Conservation (phyloP, 164 flowering plant species). For the Tetracentron sinense region DNA sequence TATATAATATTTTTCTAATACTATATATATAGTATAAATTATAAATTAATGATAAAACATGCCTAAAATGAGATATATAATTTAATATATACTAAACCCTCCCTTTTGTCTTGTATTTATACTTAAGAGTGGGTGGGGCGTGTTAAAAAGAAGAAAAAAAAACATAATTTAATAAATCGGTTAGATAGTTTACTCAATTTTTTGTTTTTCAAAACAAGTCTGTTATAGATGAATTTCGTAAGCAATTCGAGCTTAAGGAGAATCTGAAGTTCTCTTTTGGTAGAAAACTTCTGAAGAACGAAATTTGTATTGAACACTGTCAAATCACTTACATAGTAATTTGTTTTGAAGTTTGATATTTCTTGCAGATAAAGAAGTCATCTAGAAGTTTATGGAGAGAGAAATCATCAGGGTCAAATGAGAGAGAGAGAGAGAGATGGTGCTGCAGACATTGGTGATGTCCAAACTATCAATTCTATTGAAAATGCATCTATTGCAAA, state of each 20-base stretch:
- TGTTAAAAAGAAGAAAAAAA: too few species aligned
- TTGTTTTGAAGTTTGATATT: constrained; percentile 3
- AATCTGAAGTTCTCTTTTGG: constrained; percentile 60
- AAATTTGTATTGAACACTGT: neutral
- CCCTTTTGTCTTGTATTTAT: too few species aligned
- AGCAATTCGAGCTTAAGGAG: constrained; percentile 66
- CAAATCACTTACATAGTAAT: too few species aligned
- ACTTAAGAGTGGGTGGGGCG: too few species aligned
- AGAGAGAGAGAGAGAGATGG: constrained; percentile 34
- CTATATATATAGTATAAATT: too few species aligned
- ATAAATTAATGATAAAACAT: too few species aligned
- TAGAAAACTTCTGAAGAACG: too few species aligned
- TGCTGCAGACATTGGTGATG: constrained; percentile 17
- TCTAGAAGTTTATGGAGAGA: constrained; percentile 43
- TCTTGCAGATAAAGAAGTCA: constrained; percentile 74
- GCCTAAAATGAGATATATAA: too few species aligned
- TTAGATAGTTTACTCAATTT: too few species aligned
- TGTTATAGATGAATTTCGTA: constrained; percentile 49
- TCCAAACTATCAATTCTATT: constrained; percentile 18
- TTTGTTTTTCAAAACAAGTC: constrained; percentile 47
- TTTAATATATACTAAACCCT: too few species aligned
- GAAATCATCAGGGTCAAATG: constrained; percentile 55
- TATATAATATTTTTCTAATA: too few species aligned
- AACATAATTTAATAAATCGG: too few species aligned
- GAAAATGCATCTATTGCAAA: constrained; percentile 29